A percentile compares a stretch with the other conserved stretches of the same genome.
phyloP scores from a whole-genome alignment of 208 protist genomes.

The Trichomonas tenax region DNA sequence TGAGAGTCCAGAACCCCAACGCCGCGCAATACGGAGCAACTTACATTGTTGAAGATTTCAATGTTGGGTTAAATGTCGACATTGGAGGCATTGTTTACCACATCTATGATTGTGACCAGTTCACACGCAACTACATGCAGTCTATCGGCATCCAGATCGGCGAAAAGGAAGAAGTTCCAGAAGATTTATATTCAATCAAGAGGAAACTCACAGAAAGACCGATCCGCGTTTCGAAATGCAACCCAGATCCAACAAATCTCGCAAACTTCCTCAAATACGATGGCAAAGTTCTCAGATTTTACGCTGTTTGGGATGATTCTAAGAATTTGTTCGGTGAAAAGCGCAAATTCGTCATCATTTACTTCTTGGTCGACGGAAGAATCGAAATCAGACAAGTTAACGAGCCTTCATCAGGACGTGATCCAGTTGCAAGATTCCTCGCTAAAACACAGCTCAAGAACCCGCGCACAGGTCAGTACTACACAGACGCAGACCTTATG shows the following conservation, averaged over 20 bases:
- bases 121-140: background rate
- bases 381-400: slow-evolving; percentile 65
- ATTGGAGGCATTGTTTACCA: background rate
- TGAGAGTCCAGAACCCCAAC: background rate
- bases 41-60: background rate
- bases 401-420: slow-evolving; percentile 68
- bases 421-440: slow-evolving; percentile 71
- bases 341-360: slow-evolving; percentile 68
- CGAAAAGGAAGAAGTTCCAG: background rate
- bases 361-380: slow-evolving; percentile 76
- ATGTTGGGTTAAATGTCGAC: background rate
- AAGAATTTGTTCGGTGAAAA: slow-evolving; percentile 60
- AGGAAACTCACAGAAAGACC: slow-evolving; percentile 4
- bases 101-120: background rate
- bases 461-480: background rate
- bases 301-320: slow-evolving; percentile 67
- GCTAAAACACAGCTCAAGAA: slow-evolving; percentile 61
- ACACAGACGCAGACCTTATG: background rate
- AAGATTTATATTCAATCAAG: background rate
- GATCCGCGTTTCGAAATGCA: background rate
- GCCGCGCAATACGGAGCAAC: background rate
- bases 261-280: slow-evolving; percentile 64
- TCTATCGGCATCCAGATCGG: background rate
- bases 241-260: background rate
- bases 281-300: slow-evolving; percentile 68